phyloP scores from a whole-genome alignment of 2,329 filamentous ascomycete species.

The Monilinia polystroma region DNA sequence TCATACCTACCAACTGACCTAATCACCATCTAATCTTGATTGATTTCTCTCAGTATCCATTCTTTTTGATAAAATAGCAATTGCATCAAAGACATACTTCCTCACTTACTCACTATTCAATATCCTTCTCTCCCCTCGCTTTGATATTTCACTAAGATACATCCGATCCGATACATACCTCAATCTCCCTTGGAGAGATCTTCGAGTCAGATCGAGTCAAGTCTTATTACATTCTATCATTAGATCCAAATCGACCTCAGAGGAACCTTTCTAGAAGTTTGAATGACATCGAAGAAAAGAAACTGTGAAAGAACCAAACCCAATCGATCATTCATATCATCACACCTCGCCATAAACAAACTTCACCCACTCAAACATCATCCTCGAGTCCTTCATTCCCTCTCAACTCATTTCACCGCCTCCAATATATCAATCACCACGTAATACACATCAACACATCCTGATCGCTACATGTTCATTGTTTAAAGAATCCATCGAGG shows the following conservation, averaged over 20 bases:
- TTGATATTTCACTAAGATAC: neutral
- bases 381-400: neutral
- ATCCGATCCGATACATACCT: neutral
- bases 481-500: conserved; percentile 11
- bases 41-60: neutral
- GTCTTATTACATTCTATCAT: neutral
- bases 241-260: conserved; percentile 9
- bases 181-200: neutral
- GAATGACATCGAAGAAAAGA: neutral
- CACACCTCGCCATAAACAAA: neutral
- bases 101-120: neutral
- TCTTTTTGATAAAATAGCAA: neutral
- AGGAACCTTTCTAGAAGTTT: neutral
- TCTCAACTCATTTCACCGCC: neutral
- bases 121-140: neutral
- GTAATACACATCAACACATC: conserved; percentile 1
- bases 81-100: neutral
- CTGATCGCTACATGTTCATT: conserved; percentile 12
- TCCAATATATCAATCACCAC: neutral
- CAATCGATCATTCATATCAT: too few species aligned
- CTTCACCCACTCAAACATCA: neutral
- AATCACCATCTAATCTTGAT: neutral
- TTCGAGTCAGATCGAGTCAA: neutral
- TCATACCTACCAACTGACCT: too few species aligned
- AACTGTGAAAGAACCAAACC: too few species aligned